Evolutionary conservation across 805 yeast genomes (phyloP).

Genomic region (Cyberlindnera maclurae): DNA sequence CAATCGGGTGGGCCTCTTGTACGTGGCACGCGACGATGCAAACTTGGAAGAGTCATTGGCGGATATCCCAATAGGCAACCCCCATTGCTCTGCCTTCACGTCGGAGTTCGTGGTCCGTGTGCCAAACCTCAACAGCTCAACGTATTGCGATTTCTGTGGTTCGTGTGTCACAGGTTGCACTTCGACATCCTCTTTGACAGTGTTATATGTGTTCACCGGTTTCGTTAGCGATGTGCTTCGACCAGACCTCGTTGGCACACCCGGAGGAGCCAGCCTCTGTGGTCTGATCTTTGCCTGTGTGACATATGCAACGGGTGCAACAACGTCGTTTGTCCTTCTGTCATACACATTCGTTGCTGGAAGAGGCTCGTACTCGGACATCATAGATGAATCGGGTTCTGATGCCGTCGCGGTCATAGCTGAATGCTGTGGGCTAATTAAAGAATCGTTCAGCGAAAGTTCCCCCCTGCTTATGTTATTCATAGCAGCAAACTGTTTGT

Average conservation of each 20-base stretch:
- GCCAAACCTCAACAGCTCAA: conserved; percentile 34
- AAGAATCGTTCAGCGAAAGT: neutral
- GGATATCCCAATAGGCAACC: conserved; percentile 47
- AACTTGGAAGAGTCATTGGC: conserved; percentile 32
- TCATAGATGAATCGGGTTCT: conserved; percentile 1
- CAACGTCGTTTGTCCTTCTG: conserved; percentile 29
- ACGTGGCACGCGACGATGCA: conserved; percentile 8
- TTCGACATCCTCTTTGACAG: conserved; percentile 11
- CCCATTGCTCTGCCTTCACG: conserved; percentile 39
- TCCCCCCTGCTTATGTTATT: conserved; percentile 6
- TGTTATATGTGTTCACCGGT: conserved; percentile 11
- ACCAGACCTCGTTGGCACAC: conserved; percentile 29
- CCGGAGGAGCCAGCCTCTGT: conserved; percentile 28
- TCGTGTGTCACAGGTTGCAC: conserved; percentile 23
- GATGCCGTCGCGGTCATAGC: conserved; percentile 3
- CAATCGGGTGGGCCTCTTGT: conserved; percentile 12
- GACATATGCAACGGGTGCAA: conserved; percentile 25
- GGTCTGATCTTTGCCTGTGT: conserved; percentile 10
- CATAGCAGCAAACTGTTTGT: conserved; percentile 1
- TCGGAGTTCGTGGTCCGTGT: conserved; percentile 45
- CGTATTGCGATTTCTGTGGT: conserved; percentile 47
- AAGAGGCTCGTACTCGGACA: neutral
- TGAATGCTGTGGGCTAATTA: conserved; percentile 5
- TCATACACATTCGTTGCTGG: conserved; percentile 25
- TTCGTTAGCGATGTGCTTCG: conserved; percentile 29